Conservation (phyloP, 2,329 filamentous ascomycete genomes). For the Emericellopsis atlantica region DNA sequence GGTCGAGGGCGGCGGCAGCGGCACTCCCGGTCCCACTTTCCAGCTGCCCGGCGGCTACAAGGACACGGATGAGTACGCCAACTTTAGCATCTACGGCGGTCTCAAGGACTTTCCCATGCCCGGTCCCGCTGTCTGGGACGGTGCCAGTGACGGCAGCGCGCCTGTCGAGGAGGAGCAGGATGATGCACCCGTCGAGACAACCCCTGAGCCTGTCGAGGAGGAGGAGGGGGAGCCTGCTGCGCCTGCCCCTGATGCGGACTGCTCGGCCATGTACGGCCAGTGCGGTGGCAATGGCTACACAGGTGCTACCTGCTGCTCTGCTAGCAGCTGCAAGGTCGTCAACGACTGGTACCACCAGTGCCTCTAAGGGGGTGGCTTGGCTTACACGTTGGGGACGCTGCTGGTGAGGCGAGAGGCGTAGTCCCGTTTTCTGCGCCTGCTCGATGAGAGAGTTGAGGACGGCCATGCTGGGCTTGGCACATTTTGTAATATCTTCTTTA, state of each 20-base stretch:
- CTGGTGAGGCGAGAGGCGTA: neutral
- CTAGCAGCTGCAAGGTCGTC: constrained; percentile 6
- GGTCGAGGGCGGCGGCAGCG: constrained; percentile 7
- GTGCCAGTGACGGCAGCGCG: neutral
- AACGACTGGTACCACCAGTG: constrained; percentile 10
- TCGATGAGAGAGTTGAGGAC: no score
- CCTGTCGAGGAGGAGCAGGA: no score
- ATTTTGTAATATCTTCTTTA: no score
- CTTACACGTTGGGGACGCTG: no score
- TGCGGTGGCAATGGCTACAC: constrained; percentile 8
- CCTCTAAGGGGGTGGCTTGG: neutral
- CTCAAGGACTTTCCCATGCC: constrained; percentile 8
- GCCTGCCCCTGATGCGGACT: neutral
- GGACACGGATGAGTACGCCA: constrained; percentile 10
- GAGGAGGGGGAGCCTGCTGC: constrained; percentile 1
- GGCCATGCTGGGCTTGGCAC: no score
- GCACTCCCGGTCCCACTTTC: constrained; percentile 10
- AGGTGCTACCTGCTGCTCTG: constrained; percentile 8
- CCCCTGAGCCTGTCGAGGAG: neutral
- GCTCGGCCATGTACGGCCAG: constrained; percentile 1
- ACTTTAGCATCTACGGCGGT: constrained; percentile 10
- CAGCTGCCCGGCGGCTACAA: constrained; percentile 17
- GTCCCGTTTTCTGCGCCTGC: no score
- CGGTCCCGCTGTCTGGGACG: constrained; percentile 7
- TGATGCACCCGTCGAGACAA: no score